Evolutionary conservation across 805 yeast genomes (phyloP).

Genomic region (Myxozyma udenii): DNA sequence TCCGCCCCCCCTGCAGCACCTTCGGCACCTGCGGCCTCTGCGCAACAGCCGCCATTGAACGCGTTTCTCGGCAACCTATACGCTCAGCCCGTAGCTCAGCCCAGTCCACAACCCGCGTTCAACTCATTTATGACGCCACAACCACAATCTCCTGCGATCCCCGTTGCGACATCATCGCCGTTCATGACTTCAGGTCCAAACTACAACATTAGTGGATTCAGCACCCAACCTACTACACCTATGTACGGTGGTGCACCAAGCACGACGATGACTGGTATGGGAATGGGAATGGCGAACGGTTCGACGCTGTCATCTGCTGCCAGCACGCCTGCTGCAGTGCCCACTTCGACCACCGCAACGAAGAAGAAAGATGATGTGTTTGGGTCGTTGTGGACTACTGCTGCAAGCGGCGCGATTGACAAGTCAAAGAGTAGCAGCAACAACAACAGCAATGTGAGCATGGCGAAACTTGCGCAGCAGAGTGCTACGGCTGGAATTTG

Average conservation of each 20-base stretch:
- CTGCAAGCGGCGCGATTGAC: constrained; percentile 32
- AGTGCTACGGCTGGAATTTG: constrained; percentile 35
- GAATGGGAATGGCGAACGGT: background rate
- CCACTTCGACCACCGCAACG: constrained; percentile 21
- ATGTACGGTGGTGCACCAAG: no score
- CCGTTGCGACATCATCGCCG: background rate
- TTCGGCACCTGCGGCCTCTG: constrained; percentile 13
- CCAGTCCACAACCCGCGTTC: background rate
- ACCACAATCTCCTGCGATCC: background rate
- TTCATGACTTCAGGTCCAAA: constrained; percentile 1
- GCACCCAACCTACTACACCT: background rate
- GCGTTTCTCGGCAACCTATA: no score
- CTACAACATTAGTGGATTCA: constrained; percentile 6
- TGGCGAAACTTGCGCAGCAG: constrained; percentile 35
- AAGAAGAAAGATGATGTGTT: constrained; percentile 38
- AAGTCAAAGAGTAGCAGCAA: constrained; percentile 5
- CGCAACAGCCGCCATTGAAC: constrained; percentile 6
- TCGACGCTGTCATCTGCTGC: background rate
- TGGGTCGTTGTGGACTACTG: constrained; percentile 42
- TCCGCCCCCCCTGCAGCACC: constrained; percentile 39
- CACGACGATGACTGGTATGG: background rate
- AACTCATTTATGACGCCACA: background rate
- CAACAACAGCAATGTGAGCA: constrained; percentile 14
- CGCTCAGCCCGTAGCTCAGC: background rate
- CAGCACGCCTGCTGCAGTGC: constrained; percentile 8